Base-by-base conservation (phyloP, 2,329 filamentous ascomycete species). In the Chaetothyriales sp. region DNA sequence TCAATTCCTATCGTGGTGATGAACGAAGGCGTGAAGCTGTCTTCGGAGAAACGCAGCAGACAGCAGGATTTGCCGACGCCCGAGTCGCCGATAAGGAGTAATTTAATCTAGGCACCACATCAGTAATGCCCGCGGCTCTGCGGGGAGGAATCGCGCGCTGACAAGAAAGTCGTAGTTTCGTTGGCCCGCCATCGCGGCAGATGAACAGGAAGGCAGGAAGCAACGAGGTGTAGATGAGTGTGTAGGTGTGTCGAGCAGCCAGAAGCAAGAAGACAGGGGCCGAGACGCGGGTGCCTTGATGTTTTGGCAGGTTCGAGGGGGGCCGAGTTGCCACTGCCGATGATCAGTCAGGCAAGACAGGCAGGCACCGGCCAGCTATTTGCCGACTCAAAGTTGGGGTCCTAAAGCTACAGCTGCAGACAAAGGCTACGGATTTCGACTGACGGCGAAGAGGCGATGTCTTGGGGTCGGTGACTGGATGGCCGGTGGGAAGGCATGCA, bases 1-100 rank as follows among this genome's bases (percentile, higher is more conserved):
- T 98, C 92, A 75, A 98, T 97, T 62, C 92, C 92, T 72, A 98
- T 98, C 58, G 92, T 98, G 57, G 89, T 95, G 76, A 95, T 95
- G 77, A 95, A 95, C 63, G 88, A 94, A 44, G 89, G 89, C 50
- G 89, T 95, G 75, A 95, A 95, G 46, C 87, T 94, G 76, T 95
- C 89, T 74, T 95, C 89, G 72, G 88, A 94, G 77, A 95, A 95
- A 63, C 89, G 87, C 67, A 95, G 77, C 69, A 95, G 79, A 73
- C 89, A 95, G 82, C 89, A 95, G 62, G 89, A 95, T 74, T 95
- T 95, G 70, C 89, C 89, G 57, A 95, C 89, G 66, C 89, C 89
- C 48, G 89, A 95, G 76, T 95, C 89, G 70, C 89, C 89, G 70
- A 95, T 95, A 67, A 95, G 81, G 67, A 95, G 81, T 59, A 95